These are phyloP conservation scores for Fagus sylvatica DNA, from an alignment of 306 rosid species.

Conservation along the genomic window DNA sequence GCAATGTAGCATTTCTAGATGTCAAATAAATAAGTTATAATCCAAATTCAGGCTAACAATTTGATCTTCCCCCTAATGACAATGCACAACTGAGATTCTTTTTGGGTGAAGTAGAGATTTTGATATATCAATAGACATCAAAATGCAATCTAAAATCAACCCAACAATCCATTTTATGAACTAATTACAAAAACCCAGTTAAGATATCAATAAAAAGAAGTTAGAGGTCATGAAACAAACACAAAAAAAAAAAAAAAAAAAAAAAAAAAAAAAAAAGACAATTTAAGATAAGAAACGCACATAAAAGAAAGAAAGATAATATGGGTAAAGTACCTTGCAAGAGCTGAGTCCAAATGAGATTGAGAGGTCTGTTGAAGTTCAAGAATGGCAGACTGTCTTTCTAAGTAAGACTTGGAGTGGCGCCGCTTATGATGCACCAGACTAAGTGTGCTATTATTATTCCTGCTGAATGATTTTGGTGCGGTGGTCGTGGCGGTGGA, in stretches of 20 bases:
- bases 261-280: too few relatives aligned
- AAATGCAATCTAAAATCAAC: neutral
- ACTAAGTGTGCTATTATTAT: conserved; percentile 6
- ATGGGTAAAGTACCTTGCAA: conserved; percentile 46
- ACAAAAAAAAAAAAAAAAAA: neutral
- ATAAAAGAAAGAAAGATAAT: neutral
- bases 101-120: neutral
- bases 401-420: conserved; percentile 37
- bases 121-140: neutral
- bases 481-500: conserved; percentile 2
- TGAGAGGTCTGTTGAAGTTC: conserved; percentile 45
- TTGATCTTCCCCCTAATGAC: neutral
- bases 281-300: neutral
- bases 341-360: conserved; percentile 54
- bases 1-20: neutral
- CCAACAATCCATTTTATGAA: neutral
- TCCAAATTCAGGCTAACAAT: neutral
- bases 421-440: conserved; percentile 19
- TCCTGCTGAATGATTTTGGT: neutral
- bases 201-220: neutral
- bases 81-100: neutral
- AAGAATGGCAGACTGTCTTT: conserved; percentile 50
- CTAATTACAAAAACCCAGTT: neutral
- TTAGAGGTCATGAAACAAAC: neutral
- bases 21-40: neutral